Conservation (phyloP, 225 moss, liverwort and hornwort species). For the Lunularia cruciata region DNA sequence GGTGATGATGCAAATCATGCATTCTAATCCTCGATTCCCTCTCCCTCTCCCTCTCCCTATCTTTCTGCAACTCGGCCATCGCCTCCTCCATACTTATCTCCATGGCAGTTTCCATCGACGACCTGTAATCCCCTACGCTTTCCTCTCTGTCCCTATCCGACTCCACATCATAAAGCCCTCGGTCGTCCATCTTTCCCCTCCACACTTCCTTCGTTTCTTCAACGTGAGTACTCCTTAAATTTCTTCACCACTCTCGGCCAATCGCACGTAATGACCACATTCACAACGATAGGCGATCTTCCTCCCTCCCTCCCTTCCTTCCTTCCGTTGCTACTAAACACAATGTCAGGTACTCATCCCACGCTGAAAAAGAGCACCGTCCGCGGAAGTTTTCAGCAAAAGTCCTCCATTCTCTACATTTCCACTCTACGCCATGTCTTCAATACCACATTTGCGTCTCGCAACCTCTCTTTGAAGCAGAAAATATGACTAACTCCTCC, state of each 20-base stretch:
- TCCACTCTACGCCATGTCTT: background rate
- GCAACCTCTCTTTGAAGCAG: background rate
- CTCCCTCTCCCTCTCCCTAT: conserved; percentile 24
- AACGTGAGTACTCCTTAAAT: background rate
- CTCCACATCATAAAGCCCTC: conserved; percentile 18
- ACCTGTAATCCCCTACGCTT: conserved; percentile 23
- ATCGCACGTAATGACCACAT: too few relatives aligned
- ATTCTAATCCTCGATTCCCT: conserved; percentile 20
- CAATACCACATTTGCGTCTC: too few relatives aligned
- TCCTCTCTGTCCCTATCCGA: conserved; percentile 28
- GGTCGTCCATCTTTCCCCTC: conserved; percentile 26
- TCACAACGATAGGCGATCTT: too few relatives aligned
- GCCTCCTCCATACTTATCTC: conserved; percentile 27
- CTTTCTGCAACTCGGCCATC: conserved; percentile 25
- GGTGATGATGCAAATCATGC: conserved; percentile 14
- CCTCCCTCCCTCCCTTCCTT: background rate
- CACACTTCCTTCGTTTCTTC: background rate
- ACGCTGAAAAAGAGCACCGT: too few relatives aligned
- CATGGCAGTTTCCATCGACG: conserved; percentile 28
- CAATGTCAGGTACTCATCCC: too few relatives aligned
- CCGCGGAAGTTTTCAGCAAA: too few relatives aligned
- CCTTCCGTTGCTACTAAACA: too few relatives aligned
- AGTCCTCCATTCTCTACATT: background rate
- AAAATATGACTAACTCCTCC: background rate
- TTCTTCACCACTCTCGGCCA: background rate